A percentile compares a stretch with the other conserved stretches of the same genome.
These are phyloP conservation scores for Ochetophila trinervis DNA, from an alignment of 306 rosid species.

Conservation along the genomic window DNA sequence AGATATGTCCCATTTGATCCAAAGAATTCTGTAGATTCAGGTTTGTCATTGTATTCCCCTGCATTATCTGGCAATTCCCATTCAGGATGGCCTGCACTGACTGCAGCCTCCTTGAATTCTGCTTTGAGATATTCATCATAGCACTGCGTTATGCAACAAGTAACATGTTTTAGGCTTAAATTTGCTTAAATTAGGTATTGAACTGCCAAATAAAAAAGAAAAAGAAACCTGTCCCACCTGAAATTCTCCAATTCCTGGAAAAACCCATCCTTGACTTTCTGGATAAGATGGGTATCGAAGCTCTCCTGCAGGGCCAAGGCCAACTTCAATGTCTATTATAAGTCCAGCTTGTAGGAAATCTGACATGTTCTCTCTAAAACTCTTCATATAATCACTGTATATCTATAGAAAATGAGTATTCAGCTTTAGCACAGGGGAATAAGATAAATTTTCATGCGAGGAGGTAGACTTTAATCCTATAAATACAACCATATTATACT, in stretches of 20 bases:
- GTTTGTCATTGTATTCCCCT: constrained; percentile 61
- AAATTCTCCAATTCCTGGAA: constrained; percentile 96
- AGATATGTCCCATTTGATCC: constrained; percentile 62
- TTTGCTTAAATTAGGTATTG: neutral
- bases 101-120: constrained; percentile 67
- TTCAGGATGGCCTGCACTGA: constrained; percentile 66
- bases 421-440: neutral
- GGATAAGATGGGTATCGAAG: constrained; percentile 85
- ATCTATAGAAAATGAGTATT: constrained; percentile 33
- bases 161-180: constrained; percentile 1
- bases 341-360: constrained; percentile 67
- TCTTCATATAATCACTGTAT: constrained; percentile 70
- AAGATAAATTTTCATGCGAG: too few species aligned
- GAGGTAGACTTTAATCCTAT: too few species aligned
- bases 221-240: constrained; percentile 50
- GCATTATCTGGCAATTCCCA: constrained; percentile 84
- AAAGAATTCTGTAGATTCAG: constrained; percentile 70
- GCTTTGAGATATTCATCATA: constrained; percentile 74
- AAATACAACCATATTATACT: too few species aligned
- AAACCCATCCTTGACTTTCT: constrained; percentile 59
- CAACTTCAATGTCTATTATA: constrained; percentile 80
- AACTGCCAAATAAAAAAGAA: neutral
- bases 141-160: constrained; percentile 50
- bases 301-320: constrained; percentile 94
- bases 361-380: constrained; percentile 74